Conservation (phyloP, 2,329 filamentous ascomycete species). For the Didymella pomorum region DNA sequence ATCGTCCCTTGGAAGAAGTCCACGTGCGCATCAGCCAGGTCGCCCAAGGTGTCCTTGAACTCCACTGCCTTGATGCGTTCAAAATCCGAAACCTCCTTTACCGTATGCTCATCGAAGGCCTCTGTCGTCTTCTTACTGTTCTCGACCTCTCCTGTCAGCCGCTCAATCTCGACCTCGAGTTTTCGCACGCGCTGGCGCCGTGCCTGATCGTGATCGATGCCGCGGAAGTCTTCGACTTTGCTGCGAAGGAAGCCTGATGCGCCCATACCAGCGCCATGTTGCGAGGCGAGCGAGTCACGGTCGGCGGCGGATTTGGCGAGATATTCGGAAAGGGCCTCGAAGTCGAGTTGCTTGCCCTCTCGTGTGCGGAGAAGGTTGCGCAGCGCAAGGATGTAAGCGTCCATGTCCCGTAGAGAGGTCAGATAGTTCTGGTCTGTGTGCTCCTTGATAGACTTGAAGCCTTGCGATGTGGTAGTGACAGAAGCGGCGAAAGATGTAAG, state of each 20-base stretch:
- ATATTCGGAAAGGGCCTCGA: constrained; percentile 94
- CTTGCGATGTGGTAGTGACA: constrained; percentile 81
- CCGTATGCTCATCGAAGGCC: constrained; percentile 94
- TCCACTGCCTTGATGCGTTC: constrained; percentile 95
- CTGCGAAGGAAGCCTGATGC: constrained; percentile 88
- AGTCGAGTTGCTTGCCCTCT: constrained; percentile 98
- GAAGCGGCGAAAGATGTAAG: constrained; percentile 87
- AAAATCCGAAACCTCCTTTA: constrained; percentile 91
- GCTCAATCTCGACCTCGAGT: constrained; percentile 90
- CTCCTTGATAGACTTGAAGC: constrained; percentile 82
- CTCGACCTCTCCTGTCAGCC: constrained; percentile 86
- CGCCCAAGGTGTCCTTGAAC: constrained; percentile 86
- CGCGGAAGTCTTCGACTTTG: constrained; percentile 95
- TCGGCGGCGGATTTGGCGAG: constrained; percentile 89
- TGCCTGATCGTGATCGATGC: constrained; percentile 93
- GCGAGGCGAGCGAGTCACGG: constrained; percentile 77
- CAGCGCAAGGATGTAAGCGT: constrained; percentile 86
- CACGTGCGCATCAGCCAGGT: constrained; percentile 83
- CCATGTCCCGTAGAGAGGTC: constrained; percentile 91
- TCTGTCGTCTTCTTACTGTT: constrained; percentile 85
- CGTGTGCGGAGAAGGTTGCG: constrained; percentile 89
- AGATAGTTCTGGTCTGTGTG: constrained; percentile 96
- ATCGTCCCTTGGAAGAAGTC: constrained; percentile 83
- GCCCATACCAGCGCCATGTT: constrained; percentile 70
- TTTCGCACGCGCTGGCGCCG: constrained; percentile 87